Evolutionary conservation across 805 yeast genomes (phyloP).

Genomic region (Kluyveromyces lactis): DNA sequence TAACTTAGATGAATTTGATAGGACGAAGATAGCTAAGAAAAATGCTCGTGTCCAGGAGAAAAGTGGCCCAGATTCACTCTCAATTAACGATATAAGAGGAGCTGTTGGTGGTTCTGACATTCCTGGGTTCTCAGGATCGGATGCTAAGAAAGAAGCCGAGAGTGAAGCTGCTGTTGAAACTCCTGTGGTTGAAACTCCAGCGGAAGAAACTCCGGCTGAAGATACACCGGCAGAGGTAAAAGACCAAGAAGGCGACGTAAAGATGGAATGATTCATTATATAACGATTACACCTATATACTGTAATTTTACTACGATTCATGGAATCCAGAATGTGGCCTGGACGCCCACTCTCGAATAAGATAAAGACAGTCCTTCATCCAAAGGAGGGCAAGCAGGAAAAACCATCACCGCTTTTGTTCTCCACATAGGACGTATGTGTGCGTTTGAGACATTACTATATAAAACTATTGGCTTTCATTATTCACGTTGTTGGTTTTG

Average conservation of each 20-base stretch:
- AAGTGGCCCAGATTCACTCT: constrained; percentile 19
- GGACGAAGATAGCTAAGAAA: constrained; percentile 9
- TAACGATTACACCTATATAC: too few relatives aligned
- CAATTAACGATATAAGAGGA: constrained; percentile 44
- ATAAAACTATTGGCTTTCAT: too few relatives aligned
- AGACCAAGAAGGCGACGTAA: constrained; percentile 14
- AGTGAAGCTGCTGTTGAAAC: constrained; percentile 8
- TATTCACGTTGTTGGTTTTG: constrained; percentile 17
- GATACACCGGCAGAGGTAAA: constrained; percentile 3
- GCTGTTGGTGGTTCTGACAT: constrained; percentile 43
- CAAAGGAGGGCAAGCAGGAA: too few relatives aligned
- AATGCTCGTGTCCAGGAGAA: constrained; percentile 8
- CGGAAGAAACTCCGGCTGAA: background rate
- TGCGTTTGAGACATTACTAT: background rate
- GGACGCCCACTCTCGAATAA: too few relatives aligned
- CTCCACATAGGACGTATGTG: too few relatives aligned
- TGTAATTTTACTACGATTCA: background rate
- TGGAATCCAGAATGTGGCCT: too few relatives aligned
- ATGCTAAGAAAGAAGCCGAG: constrained; percentile 8
- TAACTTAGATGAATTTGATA: constrained; percentile 34
- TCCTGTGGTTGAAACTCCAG: background rate
- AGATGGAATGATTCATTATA: constrained; percentile 11
- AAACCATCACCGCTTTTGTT: too few relatives aligned
- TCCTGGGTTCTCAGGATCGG: constrained; percentile 35
- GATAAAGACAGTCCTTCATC: too few relatives aligned